phyloP scores from a whole-genome alignment of 345 rosid species.

The Hibiscus mutabilis region DNA sequence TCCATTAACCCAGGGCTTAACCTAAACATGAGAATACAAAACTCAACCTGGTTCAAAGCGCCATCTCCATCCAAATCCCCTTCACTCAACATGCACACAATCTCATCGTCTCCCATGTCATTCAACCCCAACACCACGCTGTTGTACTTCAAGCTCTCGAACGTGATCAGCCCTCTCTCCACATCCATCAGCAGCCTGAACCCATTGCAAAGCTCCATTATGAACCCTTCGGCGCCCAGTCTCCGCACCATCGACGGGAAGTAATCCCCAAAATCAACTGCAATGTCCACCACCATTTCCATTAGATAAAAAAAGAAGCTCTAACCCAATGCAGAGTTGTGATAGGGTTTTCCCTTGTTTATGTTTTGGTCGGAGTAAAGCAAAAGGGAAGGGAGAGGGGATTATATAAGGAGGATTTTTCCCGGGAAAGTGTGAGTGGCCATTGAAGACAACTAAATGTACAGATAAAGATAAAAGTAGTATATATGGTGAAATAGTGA shows the following conservation, averaged over 20 bases:
- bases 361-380: neutral
- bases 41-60: slow-evolving; percentile 53
- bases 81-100: slow-evolving; percentile 50
- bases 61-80: slow-evolving; percentile 71
- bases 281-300: slow-evolving; percentile 8
- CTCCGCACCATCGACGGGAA: slow-evolving; percentile 51
- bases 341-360: neutral
- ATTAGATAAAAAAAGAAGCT: neutral
- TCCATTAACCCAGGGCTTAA: slow-evolving; percentile 47
- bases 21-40: slow-evolving; percentile 59
- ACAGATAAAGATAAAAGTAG: slow-evolving; percentile 4
- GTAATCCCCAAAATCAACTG: slow-evolving; percentile 43
- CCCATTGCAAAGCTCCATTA: slow-evolving; percentile 48
- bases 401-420: slow-evolving; percentile 9
- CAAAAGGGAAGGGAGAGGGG: neutral
- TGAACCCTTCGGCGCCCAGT: slow-evolving; percentile 47
- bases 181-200: slow-evolving; percentile 52
- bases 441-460: slow-evolving; percentile 6
- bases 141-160: slow-evolving; percentile 62
- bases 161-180: slow-evolving; percentile 55
- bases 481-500: slow-evolving; percentile 8
- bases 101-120: slow-evolving; percentile 52
- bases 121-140: slow-evolving; percentile 39
- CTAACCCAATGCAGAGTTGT: neutral
- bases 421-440: slow-evolving; percentile 21